Conservation (phyloP, 345 rosid genomes). For the Erodium maritimum region DNA sequence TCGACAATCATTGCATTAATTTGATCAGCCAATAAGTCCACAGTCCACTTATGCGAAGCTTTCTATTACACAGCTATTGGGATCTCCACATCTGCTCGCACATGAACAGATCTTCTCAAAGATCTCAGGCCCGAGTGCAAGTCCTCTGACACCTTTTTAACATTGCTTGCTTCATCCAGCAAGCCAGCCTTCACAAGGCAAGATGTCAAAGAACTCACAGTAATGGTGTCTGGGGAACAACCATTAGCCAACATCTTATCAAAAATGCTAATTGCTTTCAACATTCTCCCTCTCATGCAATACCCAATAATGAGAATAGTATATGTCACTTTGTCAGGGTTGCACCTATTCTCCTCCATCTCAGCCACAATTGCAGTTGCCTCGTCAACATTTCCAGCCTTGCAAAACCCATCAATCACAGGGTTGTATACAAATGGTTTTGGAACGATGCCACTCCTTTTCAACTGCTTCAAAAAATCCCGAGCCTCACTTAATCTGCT, state of each 20-base stretch:
- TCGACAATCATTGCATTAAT: conserved; percentile 3
- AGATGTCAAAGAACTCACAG: conserved; percentile 51
- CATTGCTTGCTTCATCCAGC: conserved; percentile 58
- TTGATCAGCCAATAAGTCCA: background rate
- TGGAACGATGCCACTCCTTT: conserved; percentile 26
- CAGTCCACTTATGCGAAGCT: conserved; percentile 2
- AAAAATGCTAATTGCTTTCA: conserved; percentile 63
- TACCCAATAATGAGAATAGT: conserved; percentile 89
- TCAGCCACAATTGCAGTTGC: conserved; percentile 54
- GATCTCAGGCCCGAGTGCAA: conserved; percentile 23
- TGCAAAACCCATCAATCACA: conserved; percentile 84
- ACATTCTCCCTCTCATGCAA: conserved; percentile 88
- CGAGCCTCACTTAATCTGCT: conserved; percentile 64
- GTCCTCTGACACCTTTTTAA: conserved; percentile 30
- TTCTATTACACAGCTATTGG: conserved; percentile 47
- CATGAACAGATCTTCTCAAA: conserved; percentile 21
- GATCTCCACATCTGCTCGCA: conserved; percentile 22
- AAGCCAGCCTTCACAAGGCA: conserved; percentile 85
- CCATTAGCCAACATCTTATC: conserved; percentile 63
- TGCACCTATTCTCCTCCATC: conserved; percentile 66
- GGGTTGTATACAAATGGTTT: conserved; percentile 82
- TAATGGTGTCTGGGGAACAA: conserved; percentile 61
- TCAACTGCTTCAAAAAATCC: conserved; percentile 46
- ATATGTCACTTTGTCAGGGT: conserved; percentile 75
- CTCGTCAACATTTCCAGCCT: conserved; percentile 80